Conservation (phyloP, 108 stramenopile genomes). For the Seminavis robusta region DNA sequence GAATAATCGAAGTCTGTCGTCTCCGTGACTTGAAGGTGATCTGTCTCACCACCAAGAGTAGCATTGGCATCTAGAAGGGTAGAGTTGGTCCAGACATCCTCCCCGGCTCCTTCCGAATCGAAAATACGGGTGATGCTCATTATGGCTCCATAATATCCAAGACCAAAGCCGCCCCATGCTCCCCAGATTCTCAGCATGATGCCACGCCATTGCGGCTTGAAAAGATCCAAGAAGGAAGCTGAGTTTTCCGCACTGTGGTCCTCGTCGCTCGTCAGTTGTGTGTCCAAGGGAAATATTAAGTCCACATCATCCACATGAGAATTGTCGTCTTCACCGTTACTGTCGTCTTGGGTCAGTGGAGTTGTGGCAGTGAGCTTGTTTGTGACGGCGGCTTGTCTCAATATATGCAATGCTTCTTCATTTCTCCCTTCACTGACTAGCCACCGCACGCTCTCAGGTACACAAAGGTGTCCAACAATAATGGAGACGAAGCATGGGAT, state of each 20-base stretch:
- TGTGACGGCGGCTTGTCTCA: slow-evolving; percentile 43
- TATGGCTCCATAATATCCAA: slow-evolving; percentile 69
- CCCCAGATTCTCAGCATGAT: slow-evolving; percentile 34
- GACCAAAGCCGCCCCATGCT: slow-evolving; percentile 63
- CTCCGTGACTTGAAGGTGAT: too few species aligned
- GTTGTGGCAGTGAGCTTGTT: slow-evolving; percentile 42
- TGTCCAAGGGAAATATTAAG: neutral
- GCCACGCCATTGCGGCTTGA: slow-evolving; percentile 32
- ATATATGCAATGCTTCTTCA: slow-evolving; percentile 59
- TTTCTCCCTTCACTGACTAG: slow-evolving; percentile 49
- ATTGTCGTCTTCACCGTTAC: neutral
- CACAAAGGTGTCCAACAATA: slow-evolving; percentile 50
- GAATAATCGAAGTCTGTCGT: slow-evolving; percentile 30
- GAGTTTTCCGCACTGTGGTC: neutral
- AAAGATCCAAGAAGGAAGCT: slow-evolving; percentile 6
- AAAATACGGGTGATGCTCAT: slow-evolving; percentile 66
- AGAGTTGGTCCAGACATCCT: neutral
- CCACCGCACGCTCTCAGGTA: slow-evolving; percentile 84
- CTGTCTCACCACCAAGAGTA: too few species aligned
- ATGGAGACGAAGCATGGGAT: slow-evolving; percentile 61
- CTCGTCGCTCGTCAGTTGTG: neutral
- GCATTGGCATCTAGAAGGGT: neutral
- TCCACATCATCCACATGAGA: neutral
- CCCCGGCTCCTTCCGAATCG: slow-evolving; percentile 18
- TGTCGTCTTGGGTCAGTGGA: too few species aligned